Evolutionary conservation across 2,329 filamentous ascomycete species (phyloP), one percentile per base, ranked within the genome.

Genomic region (Xylariaceae sp.): DNA sequence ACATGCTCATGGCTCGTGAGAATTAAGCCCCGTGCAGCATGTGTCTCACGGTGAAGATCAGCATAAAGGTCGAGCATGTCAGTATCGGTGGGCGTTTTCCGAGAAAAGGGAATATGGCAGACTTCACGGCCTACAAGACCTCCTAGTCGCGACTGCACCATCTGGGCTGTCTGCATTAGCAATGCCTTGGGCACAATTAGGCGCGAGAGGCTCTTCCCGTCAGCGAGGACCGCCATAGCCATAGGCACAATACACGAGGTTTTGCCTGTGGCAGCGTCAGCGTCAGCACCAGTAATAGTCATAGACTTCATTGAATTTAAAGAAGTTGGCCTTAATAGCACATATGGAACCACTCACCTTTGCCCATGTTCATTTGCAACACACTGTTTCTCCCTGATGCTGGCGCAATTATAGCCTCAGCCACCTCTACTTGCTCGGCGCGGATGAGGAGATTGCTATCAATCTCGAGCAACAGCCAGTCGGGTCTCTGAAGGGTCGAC

Each of bases 1-100:
- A 87, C 63, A 51, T 88, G 82, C 60, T 88, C 85, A n/a, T 0
- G 86, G 86, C 27, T 87, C n/a, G n/a, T n/a, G n/a, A n/a, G n/a
- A n/a, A n/a, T n/a, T n/a, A n/a, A n/a, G n/a, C n/a, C n/a, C n/a
- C n/a, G n/a, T n/a, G n/a, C n/a, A n/a, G n/a, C n/a, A n/a, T n/a
- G n/a, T n/a, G n/a, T n/a, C n/a, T 77, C 64, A 1, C 64, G 58
- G 58, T 76, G 71, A 1, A 75, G 62, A 11, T 55, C 72, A 5
- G 61, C 48, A 9, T 81, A 78, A 1, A 81, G 23, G 26, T 52
- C 32, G 0, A 74, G 70, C 11, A 69, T 66, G 0, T 61, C 35
- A 0, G 37, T 13, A 0, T 60, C 59, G 0, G 76, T 73, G 0
- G 69, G 67, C 0, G 77, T 79, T 15, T 74, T 76, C 2, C 84